A percentile compares a stretch with the other conserved stretches of the same genome.
These are phyloP conservation scores for Helotiales sp. DNA, from an alignment of 2,329 filamentous ascomycete species.

Conservation along the genomic window DNA sequence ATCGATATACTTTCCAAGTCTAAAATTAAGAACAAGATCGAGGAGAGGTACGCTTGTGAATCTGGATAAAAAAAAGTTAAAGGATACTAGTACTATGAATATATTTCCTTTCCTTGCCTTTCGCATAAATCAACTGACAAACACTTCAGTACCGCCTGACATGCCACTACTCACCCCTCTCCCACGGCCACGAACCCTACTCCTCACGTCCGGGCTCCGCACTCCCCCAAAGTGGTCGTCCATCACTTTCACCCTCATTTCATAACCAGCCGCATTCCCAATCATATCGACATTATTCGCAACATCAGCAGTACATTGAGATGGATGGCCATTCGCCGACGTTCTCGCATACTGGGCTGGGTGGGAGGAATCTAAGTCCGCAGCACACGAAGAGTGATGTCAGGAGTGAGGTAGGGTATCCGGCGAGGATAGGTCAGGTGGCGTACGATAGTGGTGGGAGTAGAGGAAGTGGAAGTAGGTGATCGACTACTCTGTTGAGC, in stretches of 20 bases:
- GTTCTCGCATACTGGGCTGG: background rate
- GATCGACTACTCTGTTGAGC: too few relatives aligned
- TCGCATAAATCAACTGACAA: background rate
- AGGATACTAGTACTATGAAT: slow-evolving; percentile 5
- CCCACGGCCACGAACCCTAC: background rate
- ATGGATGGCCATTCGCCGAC: background rate
- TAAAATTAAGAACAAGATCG: slow-evolving; percentile 4
- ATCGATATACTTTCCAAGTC: background rate
- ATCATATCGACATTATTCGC: background rate
- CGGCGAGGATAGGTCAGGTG: background rate
- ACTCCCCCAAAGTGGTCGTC: background rate
- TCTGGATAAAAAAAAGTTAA: background rate
- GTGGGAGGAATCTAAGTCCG: too few relatives aligned
- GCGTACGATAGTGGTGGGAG: background rate
- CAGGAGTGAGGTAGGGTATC: too few relatives aligned
- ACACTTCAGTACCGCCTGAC: background rate
- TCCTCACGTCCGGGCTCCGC: background rate
- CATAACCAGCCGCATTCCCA: background rate
- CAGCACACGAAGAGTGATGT: background rate
- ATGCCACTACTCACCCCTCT: background rate
- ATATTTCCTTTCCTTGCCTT: background rate
- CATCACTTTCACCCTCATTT: background rate
- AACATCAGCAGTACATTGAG: slow-evolving; percentile 6
- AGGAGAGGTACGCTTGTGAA: background rate
- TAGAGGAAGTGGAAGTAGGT: background rate